phyloP scores from a whole-genome alignment of 352 stramenopile species.

The Pythium brassicae region DNA sequence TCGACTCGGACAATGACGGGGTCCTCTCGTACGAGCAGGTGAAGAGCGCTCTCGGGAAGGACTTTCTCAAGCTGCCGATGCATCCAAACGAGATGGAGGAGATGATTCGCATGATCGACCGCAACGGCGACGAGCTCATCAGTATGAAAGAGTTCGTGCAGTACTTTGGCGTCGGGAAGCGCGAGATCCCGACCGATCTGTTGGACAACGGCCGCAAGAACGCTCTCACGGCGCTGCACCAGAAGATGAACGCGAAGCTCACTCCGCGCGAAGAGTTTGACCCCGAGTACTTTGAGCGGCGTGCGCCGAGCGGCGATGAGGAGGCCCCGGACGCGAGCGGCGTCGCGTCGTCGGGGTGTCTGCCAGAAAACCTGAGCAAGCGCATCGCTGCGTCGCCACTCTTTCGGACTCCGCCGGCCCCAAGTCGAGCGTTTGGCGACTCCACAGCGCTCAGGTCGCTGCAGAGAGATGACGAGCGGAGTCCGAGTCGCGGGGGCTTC shows the following conservation, averaged over 20 bases:
- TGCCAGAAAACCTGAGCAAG: constrained; percentile 48
- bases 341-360: constrained; percentile 23
- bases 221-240: constrained; percentile 46
- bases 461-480: constrained; percentile 2
- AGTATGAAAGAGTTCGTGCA: constrained; percentile 81
- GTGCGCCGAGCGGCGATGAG: neutral
- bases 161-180: constrained; percentile 67
- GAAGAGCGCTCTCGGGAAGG: constrained; percentile 50
- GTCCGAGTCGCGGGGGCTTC: constrained; percentile 4
- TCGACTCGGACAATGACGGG: constrained; percentile 70
- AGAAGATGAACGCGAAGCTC: constrained; percentile 38
- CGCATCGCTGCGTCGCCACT: constrained; percentile 34
- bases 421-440: constrained; percentile 9
- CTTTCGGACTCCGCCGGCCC: constrained; percentile 20
- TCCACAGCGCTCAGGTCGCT: constrained; percentile 23
- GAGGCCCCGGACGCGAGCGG: neutral
- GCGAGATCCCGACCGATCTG: constrained; percentile 54
- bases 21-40: constrained; percentile 70
- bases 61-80: constrained; percentile 59
- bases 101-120: constrained; percentile 74
- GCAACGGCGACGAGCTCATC: constrained; percentile 63
- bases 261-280: constrained; percentile 52
- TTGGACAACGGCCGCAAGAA: constrained; percentile 64
- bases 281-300: constrained; percentile 24
- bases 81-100: constrained; percentile 50